Conservation (phyloP, 371 early-diverging fungal species). For the Phascolomyces articulosus region DNA sequence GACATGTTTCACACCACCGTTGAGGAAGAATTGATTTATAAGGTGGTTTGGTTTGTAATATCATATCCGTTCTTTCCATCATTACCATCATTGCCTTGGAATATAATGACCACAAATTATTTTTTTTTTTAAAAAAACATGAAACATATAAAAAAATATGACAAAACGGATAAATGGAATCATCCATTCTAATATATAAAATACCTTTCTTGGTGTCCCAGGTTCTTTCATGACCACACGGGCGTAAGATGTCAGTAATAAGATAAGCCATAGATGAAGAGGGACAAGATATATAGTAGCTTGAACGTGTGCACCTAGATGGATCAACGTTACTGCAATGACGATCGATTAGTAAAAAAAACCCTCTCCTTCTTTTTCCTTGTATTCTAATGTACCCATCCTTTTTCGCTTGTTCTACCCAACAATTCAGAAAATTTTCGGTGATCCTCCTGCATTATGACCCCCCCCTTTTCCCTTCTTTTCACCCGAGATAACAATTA, state of each 20-base stretch:
- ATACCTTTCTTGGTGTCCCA: conserved; percentile 16
- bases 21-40: conserved; percentile 26
- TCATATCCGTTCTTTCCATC: not conserved
- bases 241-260: conserved; percentile 14
- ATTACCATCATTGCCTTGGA: not conserved
- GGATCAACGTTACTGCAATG: conserved; percentile 12
- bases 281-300: conserved; percentile 19
- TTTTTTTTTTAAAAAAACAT: not conserved
- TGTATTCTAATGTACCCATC: no score
- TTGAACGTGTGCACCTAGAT: conserved; percentile 5
- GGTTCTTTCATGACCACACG: conserved; percentile 11
- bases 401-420: no score
- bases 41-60: not conserved
- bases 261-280: conserved; percentile 9
- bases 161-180: no score
- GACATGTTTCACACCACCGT: conserved; percentile 55
- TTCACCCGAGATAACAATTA: not conserved
- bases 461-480: not conserved
- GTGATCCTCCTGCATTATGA: no score
- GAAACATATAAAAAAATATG: no score
- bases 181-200: no score
- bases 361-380: not conserved
- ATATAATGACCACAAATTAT: not conserved
- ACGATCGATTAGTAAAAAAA: not conserved
- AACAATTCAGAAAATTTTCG: no score